A percentile compares a stretch with the other conserved stretches of the same genome.
These are phyloP conservation scores for Austroboletus novae-zelandiae DNA, from an alignment of 1,284 basidiomycete species.

Conservation along the genomic window DNA sequence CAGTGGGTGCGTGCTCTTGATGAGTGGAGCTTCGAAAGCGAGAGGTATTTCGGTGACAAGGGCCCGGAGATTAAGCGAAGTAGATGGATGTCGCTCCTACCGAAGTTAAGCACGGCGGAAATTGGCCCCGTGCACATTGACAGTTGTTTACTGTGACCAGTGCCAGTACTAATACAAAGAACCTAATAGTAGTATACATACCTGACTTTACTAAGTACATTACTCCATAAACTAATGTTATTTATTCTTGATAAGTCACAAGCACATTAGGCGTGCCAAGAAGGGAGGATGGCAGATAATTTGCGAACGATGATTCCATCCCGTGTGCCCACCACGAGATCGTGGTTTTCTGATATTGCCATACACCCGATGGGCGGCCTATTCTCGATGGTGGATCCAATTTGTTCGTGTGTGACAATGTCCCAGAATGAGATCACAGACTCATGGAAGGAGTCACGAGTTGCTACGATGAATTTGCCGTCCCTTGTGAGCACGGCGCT, in stretches of 20 bases:
- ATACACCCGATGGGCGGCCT: no score
- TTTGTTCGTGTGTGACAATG: not conserved
- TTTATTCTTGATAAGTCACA: no score
- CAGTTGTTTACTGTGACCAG: slow-evolving; percentile 2
- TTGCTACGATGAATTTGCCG: not conserved
- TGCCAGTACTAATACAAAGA: no score
- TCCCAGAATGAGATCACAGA: not conserved
- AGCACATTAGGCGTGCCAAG: no score
- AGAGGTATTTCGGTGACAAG: slow-evolving; percentile 35
- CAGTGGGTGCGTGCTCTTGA: slow-evolving; percentile 17
- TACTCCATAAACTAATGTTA: no score
- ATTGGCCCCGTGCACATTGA: slow-evolving; percentile 11
- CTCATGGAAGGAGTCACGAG: not conserved
- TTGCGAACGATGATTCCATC: no score
- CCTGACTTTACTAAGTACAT: no score
- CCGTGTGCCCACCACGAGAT: no score
- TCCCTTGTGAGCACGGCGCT: not conserved
- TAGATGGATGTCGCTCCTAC: slow-evolving; percentile 11
- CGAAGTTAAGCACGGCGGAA: not conserved
- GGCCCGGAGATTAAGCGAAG: slow-evolving; percentile 17
- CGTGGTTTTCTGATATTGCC: no score
- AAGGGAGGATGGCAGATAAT: no score
- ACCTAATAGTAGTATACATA: no score
- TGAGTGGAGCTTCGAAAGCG: slow-evolving; percentile 31
- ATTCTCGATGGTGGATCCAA: not conserved